Evolutionary conservation across 2,329 filamentous ascomycete genomes (phyloP).

Genomic region (Paecilomyces fulvus): DNA sequence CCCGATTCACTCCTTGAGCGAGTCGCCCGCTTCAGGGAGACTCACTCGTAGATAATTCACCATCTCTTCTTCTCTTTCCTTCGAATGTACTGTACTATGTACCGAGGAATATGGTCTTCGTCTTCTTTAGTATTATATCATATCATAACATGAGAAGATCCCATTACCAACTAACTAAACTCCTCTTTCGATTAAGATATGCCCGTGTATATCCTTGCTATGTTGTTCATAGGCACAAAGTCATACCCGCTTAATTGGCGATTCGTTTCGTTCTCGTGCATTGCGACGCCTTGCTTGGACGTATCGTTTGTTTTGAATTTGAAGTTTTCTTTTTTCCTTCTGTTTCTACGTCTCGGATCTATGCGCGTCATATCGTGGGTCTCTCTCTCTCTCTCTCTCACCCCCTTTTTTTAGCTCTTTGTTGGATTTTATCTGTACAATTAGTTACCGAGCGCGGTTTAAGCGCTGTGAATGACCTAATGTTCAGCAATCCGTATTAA

Average conservation of each 20-base stretch:
- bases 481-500: no score
- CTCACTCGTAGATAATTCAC: neutral
- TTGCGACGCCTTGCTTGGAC: neutral
- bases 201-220: neutral
- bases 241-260: neutral
- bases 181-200: neutral
- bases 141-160: no score
- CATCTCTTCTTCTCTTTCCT: neutral
- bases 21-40: neutral
- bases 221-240: neutral
- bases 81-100: neutral
- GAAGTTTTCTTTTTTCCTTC: neutral
- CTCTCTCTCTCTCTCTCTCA: no score
- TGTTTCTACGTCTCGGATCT: no score
- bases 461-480: neutral
- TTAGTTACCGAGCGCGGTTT: neutral
- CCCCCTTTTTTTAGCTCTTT: neutral
- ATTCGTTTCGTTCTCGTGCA: neutral
- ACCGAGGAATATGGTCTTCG: no score
- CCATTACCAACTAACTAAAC: no score
- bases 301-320: neutral
- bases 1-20: slow-evolving; percentile 16
- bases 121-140: no score
- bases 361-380: no score
- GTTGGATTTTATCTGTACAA: neutral